These are phyloP conservation scores for Drechmeria coniospora DNA, from an alignment of 2,329 filamentous ascomycete species.

Conservation along the genomic window DNA sequence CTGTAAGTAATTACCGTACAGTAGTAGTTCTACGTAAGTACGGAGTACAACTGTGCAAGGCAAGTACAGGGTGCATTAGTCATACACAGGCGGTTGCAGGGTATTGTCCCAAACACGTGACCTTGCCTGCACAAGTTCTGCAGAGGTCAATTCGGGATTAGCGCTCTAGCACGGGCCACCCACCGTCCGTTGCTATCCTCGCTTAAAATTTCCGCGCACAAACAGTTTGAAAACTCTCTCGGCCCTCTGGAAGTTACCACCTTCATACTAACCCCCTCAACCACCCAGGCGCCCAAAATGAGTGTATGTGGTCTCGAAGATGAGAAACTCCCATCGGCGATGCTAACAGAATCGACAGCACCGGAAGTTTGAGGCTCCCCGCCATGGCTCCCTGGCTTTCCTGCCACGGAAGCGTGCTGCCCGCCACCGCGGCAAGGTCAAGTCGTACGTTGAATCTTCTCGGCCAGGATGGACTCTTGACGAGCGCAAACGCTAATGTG, in stretches of 20 bases:
- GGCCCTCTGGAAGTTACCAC: conserved; percentile 13
- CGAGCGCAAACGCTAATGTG: conserved; percentile 12
- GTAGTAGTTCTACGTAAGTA: no score
- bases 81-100: no score
- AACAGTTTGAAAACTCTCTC: conserved; percentile 12
- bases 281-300: conserved; percentile 23
- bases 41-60: no score
- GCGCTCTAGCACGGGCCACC: conserved; percentile 10
- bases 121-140: no score
- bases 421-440: conserved; percentile 93
- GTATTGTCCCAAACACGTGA: no score
- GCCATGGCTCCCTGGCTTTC: conserved; percentile 86
- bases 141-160: conserved; percentile 4
- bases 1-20: no score
- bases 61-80: no score
- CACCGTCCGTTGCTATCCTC: no score
- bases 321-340: not conserved
- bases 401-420: conserved; percentile 83
- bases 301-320: conserved; percentile 19
- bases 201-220: conserved; percentile 26
- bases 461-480: not conserved
- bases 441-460: conserved; percentile 55
- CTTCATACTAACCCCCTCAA: conserved; percentile 21
- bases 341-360: conserved; percentile 20
- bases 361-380: conserved; percentile 64